Base-by-base conservation (phyloP, 495 filamentous ascomycete genomes). In the Lasiosphaeria miniovina region DNA sequence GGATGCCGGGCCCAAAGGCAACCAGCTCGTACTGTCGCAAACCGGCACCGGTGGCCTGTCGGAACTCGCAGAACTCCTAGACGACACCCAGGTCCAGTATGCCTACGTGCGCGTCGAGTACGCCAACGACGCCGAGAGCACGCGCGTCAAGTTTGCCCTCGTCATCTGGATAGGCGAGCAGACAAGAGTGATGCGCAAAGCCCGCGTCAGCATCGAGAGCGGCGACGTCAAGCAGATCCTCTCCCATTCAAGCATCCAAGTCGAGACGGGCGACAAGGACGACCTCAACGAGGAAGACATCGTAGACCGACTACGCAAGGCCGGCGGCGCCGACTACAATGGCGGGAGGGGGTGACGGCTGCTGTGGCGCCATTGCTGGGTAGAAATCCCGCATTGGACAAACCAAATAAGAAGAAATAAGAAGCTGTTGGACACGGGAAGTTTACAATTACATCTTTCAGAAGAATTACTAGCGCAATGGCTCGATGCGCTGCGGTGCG, bases 261-360 rank as follows among this genome's bases (percentile, higher is more conserved):
- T 85, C 31, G 76, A 82, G 52, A 82, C 82, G 1, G 66, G 69
- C 53, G 80, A 84, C 52, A 70, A 66, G 64, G 55, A 67, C 11
- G 82, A 85, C 49, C 65, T 85, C 34, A 77, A 83, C 57, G 80
- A 83, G 69, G 71, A 74, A 53, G 82, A 82, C 2, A 75, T 85
- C 43, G 78, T 84, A 6, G 61, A 69, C 33, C 66, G 77, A 58
- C 58, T 82, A 61, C 68, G 82, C 63, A 81, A 77, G 71, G 82
- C 82, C 0, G 82, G 82, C 33, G 82, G 82, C 24, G 82, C 82
- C 3, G 82, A 85, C 69, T 85, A 84, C 71, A 82, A 84, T 60
- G 81, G 81, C 4, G 81, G 81, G 40, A 69, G 81, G 51, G 81
- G 81, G n/a, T 82, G 43, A 46, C 43, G 24, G 24, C 24, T 24